Evolutionary conservation across 75 land plant genomes (phyloP).

Genomic region (Pinus tabuliformis): DNA sequence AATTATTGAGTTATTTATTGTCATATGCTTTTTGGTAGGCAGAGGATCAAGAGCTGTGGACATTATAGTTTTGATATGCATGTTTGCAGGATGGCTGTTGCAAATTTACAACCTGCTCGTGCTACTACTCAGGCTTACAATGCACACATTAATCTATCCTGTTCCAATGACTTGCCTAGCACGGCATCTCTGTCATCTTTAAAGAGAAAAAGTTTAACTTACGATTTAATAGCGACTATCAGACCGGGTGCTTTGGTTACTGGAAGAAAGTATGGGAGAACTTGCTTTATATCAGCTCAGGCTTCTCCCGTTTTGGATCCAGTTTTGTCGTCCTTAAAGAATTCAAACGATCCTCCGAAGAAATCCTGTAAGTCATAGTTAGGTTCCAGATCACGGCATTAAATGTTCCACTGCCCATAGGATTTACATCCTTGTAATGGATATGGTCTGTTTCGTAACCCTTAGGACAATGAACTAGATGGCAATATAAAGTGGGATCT

Average conservation of each 20-base stretch:
- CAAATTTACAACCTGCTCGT: conserved; percentile 23
- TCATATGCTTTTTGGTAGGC: background rate
- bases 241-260: background rate
- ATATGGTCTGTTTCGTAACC: background rate
- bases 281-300: conserved; percentile 17
- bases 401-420: background rate
- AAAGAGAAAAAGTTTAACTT: no score
- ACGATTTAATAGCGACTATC: no score
- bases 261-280: conserved; percentile 7
- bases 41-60: conserved; percentile 1
- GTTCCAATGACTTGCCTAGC: background rate
- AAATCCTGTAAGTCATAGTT: conserved; percentile 41
- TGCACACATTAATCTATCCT: background rate
- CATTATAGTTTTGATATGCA: background rate
- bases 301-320: conserved; percentile 36
- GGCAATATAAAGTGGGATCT: background rate
- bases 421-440: conserved; percentile 1
- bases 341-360: conserved; percentile 23
- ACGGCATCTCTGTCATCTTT: background rate
- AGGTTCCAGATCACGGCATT: background rate
- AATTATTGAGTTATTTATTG: no score
- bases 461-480: background rate
- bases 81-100: conserved; percentile 42
- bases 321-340: conserved; percentile 23
- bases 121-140: conserved; percentile 18